Base-by-base conservation (phyloP, 768 basidiomycete species). In the Leucocoprinus leucothites region DNA sequence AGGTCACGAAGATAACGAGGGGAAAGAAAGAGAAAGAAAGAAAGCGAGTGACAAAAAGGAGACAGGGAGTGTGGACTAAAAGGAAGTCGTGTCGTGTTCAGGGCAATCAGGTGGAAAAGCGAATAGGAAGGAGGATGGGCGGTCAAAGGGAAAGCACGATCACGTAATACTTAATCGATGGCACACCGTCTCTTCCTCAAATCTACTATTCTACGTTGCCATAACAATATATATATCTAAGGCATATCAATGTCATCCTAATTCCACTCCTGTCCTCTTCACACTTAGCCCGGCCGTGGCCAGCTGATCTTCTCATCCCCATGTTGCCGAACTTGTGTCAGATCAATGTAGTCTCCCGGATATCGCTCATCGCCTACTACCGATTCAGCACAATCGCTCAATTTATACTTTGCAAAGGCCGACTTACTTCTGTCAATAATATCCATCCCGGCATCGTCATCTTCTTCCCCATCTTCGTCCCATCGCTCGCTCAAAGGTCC, bases 301-400 rank as follows among this genome's bases (percentile, higher is more conserved):
- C 90, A 92, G 51, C 78, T 82, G 51, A 86, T 77, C 41, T 70
- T 70, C 62, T 84, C 82, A 40, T 80, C 77, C 40, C 73, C 77
- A 45, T 74, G 75, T 54, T 81, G 74, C 61, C 80, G 75, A 51
- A 81, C 75, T 25, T 80, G 78, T 9, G 82, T 89, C 16, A 91
- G 73, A 65, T 92, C 89, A 58, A 90, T 82, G 63, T 89, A 90
- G 63, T 88, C 82, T 6, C 84, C 85, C 0, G 87, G 87, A 75
- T 83, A 87, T 11, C 74, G 73, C 38, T 86, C 86, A 48, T 87
- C 85, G 63, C 80, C 89, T 89, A 61, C 22, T 58, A 49, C n/a
- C 9, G 21, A 34, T 22, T 58, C 26, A 63, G 51, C 34, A 47
- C 42, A 36, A 40, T 42, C 5, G 14, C 40, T 24, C 48, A 34